phyloP scores from a whole-genome alignment of 306 rosid genomes.

The Argentina anserina region DNA sequence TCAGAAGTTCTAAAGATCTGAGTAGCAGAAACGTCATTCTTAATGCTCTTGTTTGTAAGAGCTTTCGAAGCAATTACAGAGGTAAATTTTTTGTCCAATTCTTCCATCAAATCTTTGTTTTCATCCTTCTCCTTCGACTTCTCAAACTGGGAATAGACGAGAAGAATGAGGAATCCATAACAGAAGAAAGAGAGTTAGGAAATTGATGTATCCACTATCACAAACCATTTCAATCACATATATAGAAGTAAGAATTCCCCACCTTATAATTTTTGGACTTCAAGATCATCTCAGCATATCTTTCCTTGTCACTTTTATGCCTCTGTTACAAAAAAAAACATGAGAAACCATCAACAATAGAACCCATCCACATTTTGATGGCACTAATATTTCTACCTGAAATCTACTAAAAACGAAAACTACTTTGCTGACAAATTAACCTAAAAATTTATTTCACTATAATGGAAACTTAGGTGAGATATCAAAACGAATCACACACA shows the following conservation, averaged over 20 bases:
- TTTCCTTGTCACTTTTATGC: slow-evolving; percentile 82
- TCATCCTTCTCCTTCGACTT: slow-evolving; percentile 86
- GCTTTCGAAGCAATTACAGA: slow-evolving; percentile 32
- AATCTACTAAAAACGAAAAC: not conserved
- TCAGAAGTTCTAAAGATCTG: slow-evolving; percentile 24
- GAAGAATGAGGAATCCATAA: slow-evolving; percentile 16
- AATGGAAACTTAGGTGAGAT: slow-evolving; percentile 8
- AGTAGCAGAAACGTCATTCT: slow-evolving; percentile 35
- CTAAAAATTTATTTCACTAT: not conserved
- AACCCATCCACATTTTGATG: not conserved
- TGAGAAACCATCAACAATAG: too few species aligned
- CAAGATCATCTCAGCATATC: slow-evolving; percentile 49
- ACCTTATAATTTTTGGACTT: slow-evolving; percentile 87
- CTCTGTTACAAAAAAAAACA: slow-evolving; percentile 54
- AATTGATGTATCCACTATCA: slow-evolving; percentile 3
- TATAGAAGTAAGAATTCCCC: slow-evolving; percentile 10
- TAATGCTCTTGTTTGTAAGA: slow-evolving; percentile 49
- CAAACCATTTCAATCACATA: not conserved
- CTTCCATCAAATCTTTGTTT: slow-evolving; percentile 63
- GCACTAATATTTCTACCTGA: not conserved
- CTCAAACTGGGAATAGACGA: slow-evolving; percentile 61
- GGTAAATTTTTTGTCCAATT: slow-evolving; percentile 63
- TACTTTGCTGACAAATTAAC: not conserved
- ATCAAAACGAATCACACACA: slow-evolving; percentile 40
- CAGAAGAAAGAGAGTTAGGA: not conserved